phyloP scores from a whole-genome alignment of 1,284 basidiomycete genomes.

The Naganishia sp. region DNA sequence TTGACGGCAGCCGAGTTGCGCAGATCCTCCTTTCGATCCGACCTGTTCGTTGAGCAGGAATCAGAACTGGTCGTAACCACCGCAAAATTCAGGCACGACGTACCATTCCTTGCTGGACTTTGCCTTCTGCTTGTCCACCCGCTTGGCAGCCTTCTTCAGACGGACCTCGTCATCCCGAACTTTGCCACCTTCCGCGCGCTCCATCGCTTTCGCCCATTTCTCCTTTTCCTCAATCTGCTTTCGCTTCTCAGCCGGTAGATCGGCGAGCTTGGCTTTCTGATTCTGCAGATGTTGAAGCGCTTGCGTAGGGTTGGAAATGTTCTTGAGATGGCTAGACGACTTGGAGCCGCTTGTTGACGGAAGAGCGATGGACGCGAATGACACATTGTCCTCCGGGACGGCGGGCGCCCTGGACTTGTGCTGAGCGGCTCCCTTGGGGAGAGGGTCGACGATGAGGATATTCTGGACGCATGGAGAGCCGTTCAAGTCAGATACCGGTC shows the following conservation, averaged over 20 bases:
- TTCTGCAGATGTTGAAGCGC: conserved; percentile 76
- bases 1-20: conserved; percentile 71
- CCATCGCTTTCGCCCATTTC: conserved; percentile 82
- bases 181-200: conserved; percentile 80
- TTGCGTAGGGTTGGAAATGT: conserved; percentile 71
- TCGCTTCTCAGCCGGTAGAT: conserved; percentile 74
- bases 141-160: conserved; percentile 85
- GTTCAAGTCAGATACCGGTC: conserved; percentile 18
- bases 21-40: conserved; percentile 76
- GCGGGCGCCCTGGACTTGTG: conserved; percentile 40
- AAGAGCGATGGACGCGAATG: conserved; percentile 67
- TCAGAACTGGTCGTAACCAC: neutral
- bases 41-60: conserved; percentile 58
- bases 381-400: conserved; percentile 58
- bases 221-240: conserved; percentile 73
- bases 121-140: conserved; percentile 80
- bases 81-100: conserved; percentile 43
- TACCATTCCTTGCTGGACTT: conserved; percentile 83
- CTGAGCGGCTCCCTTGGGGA: conserved; percentile 37
- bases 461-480: conserved; percentile 56
- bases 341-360: conserved; percentile 54
- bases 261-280: conserved; percentile 70
- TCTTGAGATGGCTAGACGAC: conserved; percentile 60
- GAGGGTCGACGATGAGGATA: conserved; percentile 66
- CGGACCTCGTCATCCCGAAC: conserved; percentile 76